These are phyloP conservation scores for Hypoxylon cercidicola DNA, from an alignment of 495 filamentous ascomycete species.

Conservation along the genomic window DNA sequence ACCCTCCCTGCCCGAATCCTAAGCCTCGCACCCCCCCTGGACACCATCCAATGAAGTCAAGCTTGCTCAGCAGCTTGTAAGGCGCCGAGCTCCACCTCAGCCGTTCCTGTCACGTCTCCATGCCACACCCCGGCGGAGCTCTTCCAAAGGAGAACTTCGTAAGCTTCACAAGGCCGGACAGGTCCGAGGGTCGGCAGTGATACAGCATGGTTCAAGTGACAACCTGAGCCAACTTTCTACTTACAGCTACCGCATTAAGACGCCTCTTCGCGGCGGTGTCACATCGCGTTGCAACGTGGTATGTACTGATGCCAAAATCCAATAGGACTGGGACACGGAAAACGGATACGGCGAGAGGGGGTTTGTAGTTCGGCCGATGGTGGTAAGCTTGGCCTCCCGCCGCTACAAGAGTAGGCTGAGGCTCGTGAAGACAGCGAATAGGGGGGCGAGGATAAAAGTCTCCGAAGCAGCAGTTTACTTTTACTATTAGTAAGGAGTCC, in stretches of 20 bases:
- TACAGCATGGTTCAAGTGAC: constrained; percentile 32
- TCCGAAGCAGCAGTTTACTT: constrained; percentile 1
- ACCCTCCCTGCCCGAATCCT: constrained; percentile 23
- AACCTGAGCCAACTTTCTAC: constrained; percentile 31
- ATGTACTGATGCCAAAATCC: constrained; percentile 27
- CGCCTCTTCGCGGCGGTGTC: constrained; percentile 35
- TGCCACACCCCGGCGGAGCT: constrained; percentile 28
- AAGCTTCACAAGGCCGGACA: constrained; percentile 26
- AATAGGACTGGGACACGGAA: constrained; percentile 31
- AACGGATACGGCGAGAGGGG: constrained; percentile 18
- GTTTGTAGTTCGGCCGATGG: constrained; percentile 23
- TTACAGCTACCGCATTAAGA: constrained; percentile 41
- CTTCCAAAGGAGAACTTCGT: constrained; percentile 13
- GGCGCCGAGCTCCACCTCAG: constrained; percentile 42
- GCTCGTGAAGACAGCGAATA: constrained; percentile 17
- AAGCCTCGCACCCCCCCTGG: constrained; percentile 28
- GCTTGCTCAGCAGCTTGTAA: constrained; percentile 47
- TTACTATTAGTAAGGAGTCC: background rate
- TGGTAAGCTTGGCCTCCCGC: constrained; percentile 14
- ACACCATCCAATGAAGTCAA: constrained; percentile 32
- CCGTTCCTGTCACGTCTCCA: constrained; percentile 30
- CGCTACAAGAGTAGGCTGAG: constrained; percentile 19
- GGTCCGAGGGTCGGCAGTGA: constrained; percentile 36
- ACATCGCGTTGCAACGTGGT: constrained; percentile 44
- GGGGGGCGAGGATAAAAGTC: constrained; percentile 8